Evolutionary conservation across 805 yeast genomes (phyloP), one percentile per base, ranked within the genome.

Genomic region (Dipodascus albidus): DNA sequence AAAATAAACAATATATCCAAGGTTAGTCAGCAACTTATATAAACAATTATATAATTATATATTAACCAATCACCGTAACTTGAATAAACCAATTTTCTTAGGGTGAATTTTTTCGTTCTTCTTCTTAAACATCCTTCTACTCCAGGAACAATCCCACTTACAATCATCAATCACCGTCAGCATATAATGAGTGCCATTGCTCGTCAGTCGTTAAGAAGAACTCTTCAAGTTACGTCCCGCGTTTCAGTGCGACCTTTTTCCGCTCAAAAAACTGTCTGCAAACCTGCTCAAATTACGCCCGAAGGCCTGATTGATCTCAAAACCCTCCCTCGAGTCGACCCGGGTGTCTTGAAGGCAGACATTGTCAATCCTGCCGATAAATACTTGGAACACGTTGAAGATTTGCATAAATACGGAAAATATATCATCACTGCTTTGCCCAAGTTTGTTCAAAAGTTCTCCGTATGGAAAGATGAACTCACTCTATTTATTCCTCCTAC

Each of bases 391-490:
- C 81, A 78, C 55, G 68, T 70, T 52, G 90, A 82, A 64, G 87
- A 84, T 59, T 74, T 87, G 57, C 95, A 85, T 73, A 80, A 81
- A 69, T 87, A 85, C 68, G 96, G 96, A 23, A 77, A 79, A 53
- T 87, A 87, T 65, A 67, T 87, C 59, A 83, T 84, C 77, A 76
- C 87, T 6, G 79, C 86, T 58, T 65, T 87, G 71, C 96, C 96
- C 50, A 87, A 86, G 68, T 85, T 72, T 64, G 77, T 87, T 57
- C 95, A 87, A 71, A 84, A 84, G 67, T 87, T 86, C 62, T 75
- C 87, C 3, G 96, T 87, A 50, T 87, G 95, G 96, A 87, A 87
- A 70, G 95, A 87, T 66, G 96, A 87, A 70, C 78, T 87, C 67
- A 78, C 83, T 48, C 68, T 87, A 51, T 82, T 81, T 67, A 79